Evolutionary conservation across 305 asterid species (phyloP).

Genomic region (Fraxinus dipetala): DNA sequence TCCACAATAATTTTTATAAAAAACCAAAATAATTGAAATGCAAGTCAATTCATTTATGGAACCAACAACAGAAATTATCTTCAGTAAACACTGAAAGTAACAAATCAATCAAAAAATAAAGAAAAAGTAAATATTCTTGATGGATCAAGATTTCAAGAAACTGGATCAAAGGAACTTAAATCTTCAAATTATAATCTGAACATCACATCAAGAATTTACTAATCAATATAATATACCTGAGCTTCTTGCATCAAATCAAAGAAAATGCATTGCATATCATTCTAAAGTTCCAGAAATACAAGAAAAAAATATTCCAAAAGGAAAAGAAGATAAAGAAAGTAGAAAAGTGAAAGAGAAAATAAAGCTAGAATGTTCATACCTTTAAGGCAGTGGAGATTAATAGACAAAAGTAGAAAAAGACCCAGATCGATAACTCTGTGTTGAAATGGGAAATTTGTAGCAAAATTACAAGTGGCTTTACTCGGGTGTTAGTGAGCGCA

Average conservation of each 20-base stretch:
- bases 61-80: slow-evolving; percentile 20
- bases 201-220: slow-evolving; percentile 20
- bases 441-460: slow-evolving; percentile 34
- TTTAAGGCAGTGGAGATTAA: slow-evolving; percentile 34
- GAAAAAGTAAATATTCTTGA: not conserved
- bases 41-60: slow-evolving; percentile 7
- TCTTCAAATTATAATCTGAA: not conserved
- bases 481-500: not conserved
- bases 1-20: not conserved
- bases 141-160: not conserved
- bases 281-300: not conserved
- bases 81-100: not conserved
- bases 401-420: slow-evolving; percentile 22
- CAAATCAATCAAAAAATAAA: not conserved
- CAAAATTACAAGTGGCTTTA: too few relatives aligned
- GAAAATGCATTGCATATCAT: slow-evolving; percentile 3
- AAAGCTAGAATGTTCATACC: slow-evolving; percentile 28
- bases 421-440: slow-evolving; percentile 30
- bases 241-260: slow-evolving; percentile 17
- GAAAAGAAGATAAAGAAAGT: not conserved
- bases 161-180: not conserved
- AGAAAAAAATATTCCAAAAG: not conserved
- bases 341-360: slow-evolving; percentile 4
- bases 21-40: not conserved
- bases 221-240: not conserved